Evolutionary conservation across 1,139 yeast species (phyloP), one percentile per base, ranked within the genome.

Genomic region (Fermentozyma sake): DNA sequence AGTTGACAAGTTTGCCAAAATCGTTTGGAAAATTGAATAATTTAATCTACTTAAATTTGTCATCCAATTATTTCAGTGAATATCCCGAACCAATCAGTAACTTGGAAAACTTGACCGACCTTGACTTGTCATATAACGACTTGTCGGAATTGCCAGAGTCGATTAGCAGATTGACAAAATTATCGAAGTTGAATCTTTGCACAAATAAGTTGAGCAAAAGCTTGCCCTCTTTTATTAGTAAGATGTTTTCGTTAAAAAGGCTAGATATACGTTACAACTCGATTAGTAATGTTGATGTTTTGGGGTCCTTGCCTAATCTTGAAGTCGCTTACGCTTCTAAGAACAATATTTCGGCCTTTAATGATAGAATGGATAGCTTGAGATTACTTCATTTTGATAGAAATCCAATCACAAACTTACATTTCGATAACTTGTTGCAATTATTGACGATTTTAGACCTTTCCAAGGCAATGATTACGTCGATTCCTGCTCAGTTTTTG

Each of bases 91-190:
- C 81, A 5, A 57, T 87, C n/a, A 77, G 78, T 45, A 67, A 71
- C 14, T 64, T 91, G 40, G 50, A 65, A 0, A 70, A 74, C 29
- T 65, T 91, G 35, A 59, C 65, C 24, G 83, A 80, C 33, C 62
- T 91, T 37, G 95, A 89, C 48, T 52, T 91, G 28, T 85, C 96
- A 0, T 89, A 86, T 54, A 91, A 91, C 52, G 76, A 76, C 34
- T 70, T 91, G 27, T 58, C 68, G 4, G 39, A 38, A 3, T 46
- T 89, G 3, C 93, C 95, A 0, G 63, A 58, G n/a, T 67, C 78
- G 4, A 71, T 86, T 20, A 72, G 79, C 10, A 65, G 69, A 16
- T 60, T 89, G 34, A 56, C 52, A 1, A 72, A 75, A 16, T 62
- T 91, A 28, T 78, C 78, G 30, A 79, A 79, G 38, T 65, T 89